Conservation (phyloP, 495 filamentous ascomycete species). For the Penicillium verhagenii region DNA sequence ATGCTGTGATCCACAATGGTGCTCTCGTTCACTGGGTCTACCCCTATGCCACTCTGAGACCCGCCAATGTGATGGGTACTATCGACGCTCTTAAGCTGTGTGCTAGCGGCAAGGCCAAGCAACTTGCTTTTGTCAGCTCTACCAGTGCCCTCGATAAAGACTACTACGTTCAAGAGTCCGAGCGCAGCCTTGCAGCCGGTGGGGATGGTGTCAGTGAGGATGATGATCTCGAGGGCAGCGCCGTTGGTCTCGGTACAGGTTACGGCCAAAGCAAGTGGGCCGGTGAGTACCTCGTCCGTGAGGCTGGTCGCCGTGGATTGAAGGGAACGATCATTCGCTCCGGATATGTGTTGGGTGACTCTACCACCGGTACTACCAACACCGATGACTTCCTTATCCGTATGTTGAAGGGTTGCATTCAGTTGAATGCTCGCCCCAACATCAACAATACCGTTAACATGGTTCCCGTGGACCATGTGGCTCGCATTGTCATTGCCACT, state of each 20-base stretch:
- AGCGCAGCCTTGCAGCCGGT: conserved; percentile 52
- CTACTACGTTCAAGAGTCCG: conserved; percentile 72
- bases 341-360: conserved; percentile 70
- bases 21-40: conserved; percentile 86
- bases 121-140: conserved; percentile 79
- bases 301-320: conserved; percentile 77
- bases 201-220: conserved; percentile 57
- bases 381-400: conserved; percentile 93
- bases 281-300: conserved; percentile 74
- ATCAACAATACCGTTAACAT: conserved; percentile 89
- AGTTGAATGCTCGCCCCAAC: conserved; percentile 67
- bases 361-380: conserved; percentile 51
- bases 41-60: conserved; percentile 71
- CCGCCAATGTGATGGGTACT: conserved; percentile 79
- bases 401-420: conserved; percentile 85
- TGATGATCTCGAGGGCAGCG: conserved; percentile 65
- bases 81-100: conserved; percentile 76
- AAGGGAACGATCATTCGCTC: conserved; percentile 75
- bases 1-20: conserved; percentile 88
- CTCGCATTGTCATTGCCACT: conserved; percentile 71
- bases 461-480: conserved; percentile 85
- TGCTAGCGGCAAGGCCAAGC: conserved; percentile 73
- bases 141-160: conserved; percentile 82
- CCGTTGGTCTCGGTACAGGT: conserved; percentile 69
- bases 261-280: conserved; percentile 94